phyloP scores from a whole-genome alignment of 805 yeast species.

The Lipomyces yamanashiensis region DNA sequence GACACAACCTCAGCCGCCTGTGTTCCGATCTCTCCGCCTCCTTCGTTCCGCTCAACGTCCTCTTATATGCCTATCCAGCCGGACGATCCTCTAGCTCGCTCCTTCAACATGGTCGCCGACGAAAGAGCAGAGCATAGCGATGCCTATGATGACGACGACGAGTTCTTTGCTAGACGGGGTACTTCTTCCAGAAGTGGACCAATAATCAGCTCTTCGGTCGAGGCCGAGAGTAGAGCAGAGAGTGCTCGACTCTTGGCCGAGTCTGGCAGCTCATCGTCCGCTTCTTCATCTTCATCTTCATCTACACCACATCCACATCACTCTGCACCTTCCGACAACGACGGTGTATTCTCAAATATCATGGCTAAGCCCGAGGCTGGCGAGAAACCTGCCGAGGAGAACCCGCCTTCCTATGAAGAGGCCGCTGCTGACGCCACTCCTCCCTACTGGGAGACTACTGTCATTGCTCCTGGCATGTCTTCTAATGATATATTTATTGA shows the following conservation, averaged over 20 bases:
- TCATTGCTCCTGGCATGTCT: slow-evolving; percentile 70
- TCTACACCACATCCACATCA: slow-evolving; percentile 2
- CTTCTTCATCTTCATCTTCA: slow-evolving; percentile 23
- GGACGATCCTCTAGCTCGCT: slow-evolving; percentile 37
- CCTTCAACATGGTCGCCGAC: slow-evolving; percentile 32
- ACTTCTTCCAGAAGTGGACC: not conserved
- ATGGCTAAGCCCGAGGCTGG: slow-evolving; percentile 81
- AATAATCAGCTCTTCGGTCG: not conserved
- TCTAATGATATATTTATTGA: slow-evolving; percentile 92
- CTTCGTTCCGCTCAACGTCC: slow-evolving; percentile 35
- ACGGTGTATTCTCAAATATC: slow-evolving; percentile 92
- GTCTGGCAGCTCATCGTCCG: slow-evolving; percentile 10
- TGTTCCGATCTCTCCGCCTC: slow-evolving; percentile 36
- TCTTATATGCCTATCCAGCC: slow-evolving; percentile 36
- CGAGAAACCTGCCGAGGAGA: slow-evolving; percentile 38
- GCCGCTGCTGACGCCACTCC: slow-evolving; percentile 94
- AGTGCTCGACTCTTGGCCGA: slow-evolving; percentile 11
- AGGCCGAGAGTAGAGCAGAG: slow-evolving; percentile 9
- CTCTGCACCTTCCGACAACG: slow-evolving; percentile 47
- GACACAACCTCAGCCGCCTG: slow-evolving; percentile 21
- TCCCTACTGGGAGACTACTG: slow-evolving; percentile 93
- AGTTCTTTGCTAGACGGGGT: slow-evolving; percentile 16
- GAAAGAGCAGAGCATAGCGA: slow-evolving; percentile 18
- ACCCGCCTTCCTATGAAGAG: slow-evolving; percentile 71
- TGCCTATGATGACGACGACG: slow-evolving; percentile 26